Evolutionary conservation across 257 asterid genomes (phyloP).

Genomic region (Primulina tabacum): DNA sequence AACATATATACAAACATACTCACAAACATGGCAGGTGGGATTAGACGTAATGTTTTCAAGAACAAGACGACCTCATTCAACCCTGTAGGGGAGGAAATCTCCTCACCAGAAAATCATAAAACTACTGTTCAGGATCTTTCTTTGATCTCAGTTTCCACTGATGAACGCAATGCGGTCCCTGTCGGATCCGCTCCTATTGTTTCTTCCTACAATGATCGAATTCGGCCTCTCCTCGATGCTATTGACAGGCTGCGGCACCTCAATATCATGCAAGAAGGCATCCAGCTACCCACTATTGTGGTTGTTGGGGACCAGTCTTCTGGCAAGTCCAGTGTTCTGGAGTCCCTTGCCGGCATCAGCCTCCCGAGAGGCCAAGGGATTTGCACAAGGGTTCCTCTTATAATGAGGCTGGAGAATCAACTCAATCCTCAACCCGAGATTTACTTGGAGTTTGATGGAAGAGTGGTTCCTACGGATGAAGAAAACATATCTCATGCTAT

Average conservation of each 20-base stretch:
- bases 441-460: slow-evolving; percentile 12
- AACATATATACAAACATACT: too few species aligned
- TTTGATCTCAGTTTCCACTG: too few species aligned
- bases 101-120: too few species aligned
- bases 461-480: neutral
- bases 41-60: too few species aligned
- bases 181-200: neutral
- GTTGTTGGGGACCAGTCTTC: slow-evolving; percentile 16
- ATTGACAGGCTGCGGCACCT: neutral
- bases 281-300: neutral
- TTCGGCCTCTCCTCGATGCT: neutral
- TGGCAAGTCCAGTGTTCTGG: slow-evolving; percentile 16
- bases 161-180: too few species aligned
- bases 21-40: too few species aligned
- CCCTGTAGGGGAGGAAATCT: too few species aligned
- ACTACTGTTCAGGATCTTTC: too few species aligned
- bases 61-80: too few species aligned
- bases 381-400: slow-evolving; percentile 16
- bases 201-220: neutral
- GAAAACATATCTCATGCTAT: neutral
- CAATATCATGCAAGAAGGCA: slow-evolving; percentile 20
- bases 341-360: slow-evolving; percentile 14
- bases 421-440: neutral
- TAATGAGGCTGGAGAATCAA: slow-evolving; percentile 10
- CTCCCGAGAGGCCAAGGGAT: slow-evolving; percentile 12